Base-by-base conservation (phyloP, 805 yeast genomes). In the Pichia nanzhaoensis region DNA sequence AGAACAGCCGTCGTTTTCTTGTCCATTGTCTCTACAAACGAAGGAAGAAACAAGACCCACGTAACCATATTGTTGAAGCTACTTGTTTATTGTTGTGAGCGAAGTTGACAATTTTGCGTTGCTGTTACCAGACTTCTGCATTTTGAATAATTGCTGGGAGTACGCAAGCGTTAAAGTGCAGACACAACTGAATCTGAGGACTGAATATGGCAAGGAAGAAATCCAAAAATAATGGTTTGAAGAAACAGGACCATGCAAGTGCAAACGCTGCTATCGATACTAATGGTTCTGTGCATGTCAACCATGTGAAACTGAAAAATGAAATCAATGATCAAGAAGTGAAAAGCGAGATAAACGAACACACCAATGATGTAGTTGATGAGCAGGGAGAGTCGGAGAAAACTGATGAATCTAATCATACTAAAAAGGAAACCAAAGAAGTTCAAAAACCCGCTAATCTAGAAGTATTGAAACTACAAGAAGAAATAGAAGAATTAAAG, bases 171-270 rank as follows among this genome's bases (percentile, higher is more conserved):
- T 28, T 28, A 17, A 16, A 18, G 28, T 28, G 33, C 14, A 37
- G 40, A 16, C 19, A 18, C 31, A 34, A 33, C n/a, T 18, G 12
- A 10, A 27, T 14, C 10, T 24, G 28, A 24, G 28, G 10, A 30
- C 33, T 6, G 4, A 21, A 7, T 1, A 48, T 48, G 51, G 51
- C 45, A 7, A 51, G 45, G 38, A 51, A 49, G 33, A 43, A 39
- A 16, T 38, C 44, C 6, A 42, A 42, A 32, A 50, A 47, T 37
- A 31, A 21, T 31, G 21, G 22, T 16, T 13, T 37, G 13, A 27
- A 37, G 34, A 33, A 32, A 14, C 21, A 22, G 36, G 10, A 17
- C 10, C 12, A 34, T 18, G 36, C n/a, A 6, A 17, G 19, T 32
- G 19, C 10, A 24, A 24, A 24, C 10, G 28, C 28, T 24, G 28